Evolutionary conservation across 1,139 yeast genomes (phyloP), one percentile per base, ranked within the genome.

Genomic region (Pichia sp.): DNA sequence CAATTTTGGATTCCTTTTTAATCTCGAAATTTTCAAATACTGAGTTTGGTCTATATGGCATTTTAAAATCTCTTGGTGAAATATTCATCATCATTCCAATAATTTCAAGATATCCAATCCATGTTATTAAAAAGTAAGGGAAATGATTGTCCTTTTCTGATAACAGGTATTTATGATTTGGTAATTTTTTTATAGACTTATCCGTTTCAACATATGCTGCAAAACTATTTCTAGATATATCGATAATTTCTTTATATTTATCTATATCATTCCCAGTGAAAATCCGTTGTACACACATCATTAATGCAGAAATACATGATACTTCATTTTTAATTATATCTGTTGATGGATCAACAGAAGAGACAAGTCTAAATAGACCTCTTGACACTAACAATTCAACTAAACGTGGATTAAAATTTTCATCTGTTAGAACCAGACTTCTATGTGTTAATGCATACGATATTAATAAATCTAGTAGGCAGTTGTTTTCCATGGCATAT

Each of bases 101-200:
- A 10, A 46, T 37, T 19, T 46, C 49, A n/a, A 43, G 24, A 41
- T 43, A 46, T 14, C 40, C 45, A 16, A 46, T 46, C 49, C 47
- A 46, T 6, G 27, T 19, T 5, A 38, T 14, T 15, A 46, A 20
- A 36, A 46, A 46, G 26, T 41, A 46, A 3, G 40, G 16, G 11
- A 43, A 32, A 5, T 31, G 32, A 20, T 43, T 35, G 6, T 34
- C 14, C 15, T 43, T 38, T 29, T 43, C 47, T 1, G 37, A 32
- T 5, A 46, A 6, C 18, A 38, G 7, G 18, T 38, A 41, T 15
- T 43, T 40, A 4, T 38, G 38, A 20, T 37, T 45, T n/a, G 28
- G 9, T 6, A 34, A 23, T 29, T 31, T 36, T n/a, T 6, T 10
- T 9, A 38, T 30, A 15, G 25, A 19, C 7, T 29, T n/a, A 28